phyloP scores from a whole-genome alignment of 2,329 filamentous ascomycete species.

The Penicillium sp. region DNA sequence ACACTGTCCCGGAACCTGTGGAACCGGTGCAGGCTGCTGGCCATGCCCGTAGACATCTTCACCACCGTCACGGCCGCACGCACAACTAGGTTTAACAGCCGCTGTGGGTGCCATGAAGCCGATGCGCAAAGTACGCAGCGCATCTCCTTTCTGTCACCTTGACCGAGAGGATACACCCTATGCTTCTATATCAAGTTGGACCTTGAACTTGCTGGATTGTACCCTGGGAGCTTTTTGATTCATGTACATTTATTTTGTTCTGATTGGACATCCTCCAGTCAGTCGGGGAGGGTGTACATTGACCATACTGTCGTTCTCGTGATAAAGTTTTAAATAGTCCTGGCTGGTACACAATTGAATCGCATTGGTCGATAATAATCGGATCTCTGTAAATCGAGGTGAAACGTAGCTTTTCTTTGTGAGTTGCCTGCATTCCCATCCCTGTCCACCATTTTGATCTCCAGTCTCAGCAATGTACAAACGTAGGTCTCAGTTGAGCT shows the following conservation, averaged over 20 bases:
- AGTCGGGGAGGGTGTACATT: constrained; percentile 3
- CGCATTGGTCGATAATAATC: background rate
- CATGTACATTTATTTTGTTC: constrained; percentile 17
- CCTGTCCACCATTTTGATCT: background rate
- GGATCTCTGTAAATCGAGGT: background rate
- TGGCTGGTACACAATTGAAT: constrained; percentile 5
- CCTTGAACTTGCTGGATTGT: constrained; percentile 6
- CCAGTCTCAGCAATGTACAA: background rate
- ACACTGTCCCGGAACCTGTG: constrained; percentile 16
- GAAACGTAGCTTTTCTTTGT: background rate
- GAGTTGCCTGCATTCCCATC: background rate
- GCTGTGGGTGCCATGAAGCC: background rate
- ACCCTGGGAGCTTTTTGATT: constrained; percentile 10
- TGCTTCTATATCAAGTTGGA: constrained; percentile 4
- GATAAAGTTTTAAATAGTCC: constrained; percentile 5
- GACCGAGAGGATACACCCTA: background rate
- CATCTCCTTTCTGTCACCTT: constrained; percentile 4
- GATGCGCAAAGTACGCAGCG: constrained; percentile 7
- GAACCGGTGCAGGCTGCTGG: constrained; percentile 19
- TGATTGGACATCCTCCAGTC: constrained; percentile 4
- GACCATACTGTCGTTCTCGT: constrained; percentile 11
- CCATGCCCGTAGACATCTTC: constrained; percentile 22
- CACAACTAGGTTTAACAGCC: constrained; percentile 14
- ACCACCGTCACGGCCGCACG: constrained; percentile 25
- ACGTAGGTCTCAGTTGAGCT: background rate